Evolutionary conservation across 2,329 filamentous ascomycete species (phyloP).

Genomic region (Blastomyces percursus): DNA sequence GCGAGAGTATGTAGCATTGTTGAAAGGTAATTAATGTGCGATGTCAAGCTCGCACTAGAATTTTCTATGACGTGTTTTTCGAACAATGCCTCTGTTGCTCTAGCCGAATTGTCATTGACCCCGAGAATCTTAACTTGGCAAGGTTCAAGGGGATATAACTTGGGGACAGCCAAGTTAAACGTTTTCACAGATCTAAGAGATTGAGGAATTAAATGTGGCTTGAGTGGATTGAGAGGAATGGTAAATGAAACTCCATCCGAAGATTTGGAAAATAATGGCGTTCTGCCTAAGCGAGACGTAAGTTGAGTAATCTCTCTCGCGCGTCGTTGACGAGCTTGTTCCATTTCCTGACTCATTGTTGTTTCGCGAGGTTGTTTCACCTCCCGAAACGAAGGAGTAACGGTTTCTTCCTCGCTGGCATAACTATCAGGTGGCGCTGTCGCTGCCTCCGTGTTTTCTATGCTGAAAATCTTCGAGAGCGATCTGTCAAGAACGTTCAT

Average conservation of each 20-base stretch:
- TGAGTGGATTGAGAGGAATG: conserved; percentile 57
- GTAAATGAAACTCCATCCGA: conserved; percentile 60
- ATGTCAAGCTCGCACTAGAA: conserved; percentile 54
- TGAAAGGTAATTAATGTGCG: conserved; percentile 62
- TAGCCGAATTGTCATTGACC: conserved; percentile 49
- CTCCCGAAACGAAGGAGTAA: not conserved
- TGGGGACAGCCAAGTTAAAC: conserved; percentile 57
- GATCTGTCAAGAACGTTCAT: conserved; percentile 62
- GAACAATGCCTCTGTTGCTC: conserved; percentile 56
- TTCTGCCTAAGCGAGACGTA: conserved; percentile 52
- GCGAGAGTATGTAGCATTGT: conserved; percentile 60
- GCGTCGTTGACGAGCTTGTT: conserved; percentile 29
- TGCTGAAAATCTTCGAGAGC: conserved; percentile 28
- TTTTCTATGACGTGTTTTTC: conserved; percentile 46
- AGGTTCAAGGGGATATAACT: conserved; percentile 59
- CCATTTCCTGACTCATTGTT: conserved; percentile 47
- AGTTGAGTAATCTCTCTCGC: conserved; percentile 12
- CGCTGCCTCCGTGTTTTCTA: not conserved
- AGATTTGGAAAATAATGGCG: conserved; percentile 56
- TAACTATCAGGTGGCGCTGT: not conserved
- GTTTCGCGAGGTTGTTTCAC: not conserved
- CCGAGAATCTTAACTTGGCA: conserved; percentile 57
- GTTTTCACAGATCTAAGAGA: conserved; percentile 52
- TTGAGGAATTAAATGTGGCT: conserved; percentile 48
- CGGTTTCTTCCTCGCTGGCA: not conserved